Conservation (phyloP, 257 asterid genomes). For the Ajuga chamaepitys region DNA sequence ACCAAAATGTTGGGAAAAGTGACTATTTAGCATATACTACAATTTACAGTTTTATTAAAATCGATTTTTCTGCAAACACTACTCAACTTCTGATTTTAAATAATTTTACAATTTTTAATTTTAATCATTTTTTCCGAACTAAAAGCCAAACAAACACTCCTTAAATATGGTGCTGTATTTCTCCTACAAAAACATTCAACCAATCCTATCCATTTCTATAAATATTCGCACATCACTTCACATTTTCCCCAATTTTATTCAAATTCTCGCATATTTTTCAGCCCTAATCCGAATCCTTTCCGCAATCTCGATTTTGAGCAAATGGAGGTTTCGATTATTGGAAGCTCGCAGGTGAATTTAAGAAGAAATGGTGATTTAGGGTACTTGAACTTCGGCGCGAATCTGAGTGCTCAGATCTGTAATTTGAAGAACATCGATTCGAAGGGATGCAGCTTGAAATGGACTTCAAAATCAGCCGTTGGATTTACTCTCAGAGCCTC, state of each 20-base stretch:
- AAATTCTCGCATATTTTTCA: neutral
- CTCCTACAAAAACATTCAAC: too few species aligned
- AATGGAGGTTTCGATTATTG: slow-evolving; percentile 62
- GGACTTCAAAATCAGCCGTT: slow-evolving; percentile 31
- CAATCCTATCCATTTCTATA: neutral
- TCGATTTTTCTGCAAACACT: too few species aligned
- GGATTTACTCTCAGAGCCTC: slow-evolving; percentile 41
- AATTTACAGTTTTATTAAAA: too few species aligned
- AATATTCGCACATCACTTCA: neutral
- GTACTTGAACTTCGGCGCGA: slow-evolving; percentile 40
- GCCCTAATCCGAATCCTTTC: neutral
- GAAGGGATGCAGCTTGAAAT: slow-evolving; percentile 17
- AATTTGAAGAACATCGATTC: slow-evolving; percentile 20
- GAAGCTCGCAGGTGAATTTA: slow-evolving; percentile 61
- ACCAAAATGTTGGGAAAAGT: too few species aligned
- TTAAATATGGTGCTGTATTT: too few species aligned
- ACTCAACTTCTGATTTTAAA: too few species aligned
- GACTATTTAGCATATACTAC: too few species aligned
- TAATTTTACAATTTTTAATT: too few species aligned
- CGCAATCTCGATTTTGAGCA: slow-evolving; percentile 11
- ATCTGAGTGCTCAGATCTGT: slow-evolving; percentile 27
- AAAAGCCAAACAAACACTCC: too few species aligned
- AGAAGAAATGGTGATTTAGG: slow-evolving; percentile 33
- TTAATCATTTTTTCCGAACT: too few species aligned
- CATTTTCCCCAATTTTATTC: neutral